These are phyloP conservation scores for Penicillium hesseltinei DNA, from an alignment of 2,329 filamentous ascomycete genomes.

Conservation along the genomic window DNA sequence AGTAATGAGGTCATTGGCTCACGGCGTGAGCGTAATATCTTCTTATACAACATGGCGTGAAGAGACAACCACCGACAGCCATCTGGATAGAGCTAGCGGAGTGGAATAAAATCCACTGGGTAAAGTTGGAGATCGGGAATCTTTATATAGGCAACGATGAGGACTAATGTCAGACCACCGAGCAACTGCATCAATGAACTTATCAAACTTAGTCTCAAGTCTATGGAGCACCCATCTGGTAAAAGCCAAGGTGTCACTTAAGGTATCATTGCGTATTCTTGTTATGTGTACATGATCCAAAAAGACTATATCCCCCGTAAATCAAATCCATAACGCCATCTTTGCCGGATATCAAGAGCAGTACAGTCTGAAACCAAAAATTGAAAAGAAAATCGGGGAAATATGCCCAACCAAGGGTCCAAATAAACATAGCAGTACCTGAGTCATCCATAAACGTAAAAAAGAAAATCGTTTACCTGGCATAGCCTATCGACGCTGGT, in stretches of 20 bases:
- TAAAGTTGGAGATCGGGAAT: not conserved
- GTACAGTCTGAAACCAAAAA: conserved; percentile 5
- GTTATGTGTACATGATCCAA: not conserved
- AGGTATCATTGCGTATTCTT: conserved; percentile 5
- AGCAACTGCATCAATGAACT: not conserved
- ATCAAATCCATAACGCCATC: conserved; percentile 3
- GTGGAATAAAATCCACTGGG: not conserved
- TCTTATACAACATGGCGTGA: not conserved
- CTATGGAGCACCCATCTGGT: not conserved
- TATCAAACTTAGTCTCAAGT: not conserved
- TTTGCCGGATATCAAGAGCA: conserved; percentile 8
- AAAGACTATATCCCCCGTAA: not conserved
- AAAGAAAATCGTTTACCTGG: conserved; percentile 20
- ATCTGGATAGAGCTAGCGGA: not conserved
- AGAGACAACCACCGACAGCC: not conserved
- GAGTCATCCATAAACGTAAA: conserved; percentile 12
- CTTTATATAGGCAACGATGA: not conserved
- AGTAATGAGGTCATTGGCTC: not conserved
- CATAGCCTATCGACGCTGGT: conserved; percentile 30
- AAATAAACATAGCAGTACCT: conserved; percentile 18
- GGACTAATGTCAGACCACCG: not conserved
- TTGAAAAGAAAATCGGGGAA: conserved; percentile 1
- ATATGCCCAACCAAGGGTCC: conserved; percentile 4
- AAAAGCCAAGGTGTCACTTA: not conserved
- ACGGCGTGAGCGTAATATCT: not conserved